Percentiles rank a stretch among this genome's conserved stretches.
Evolutionary conservation across 106 monocot genomes (phyloP).

Genomic region (Agapanthus africanus): DNA sequence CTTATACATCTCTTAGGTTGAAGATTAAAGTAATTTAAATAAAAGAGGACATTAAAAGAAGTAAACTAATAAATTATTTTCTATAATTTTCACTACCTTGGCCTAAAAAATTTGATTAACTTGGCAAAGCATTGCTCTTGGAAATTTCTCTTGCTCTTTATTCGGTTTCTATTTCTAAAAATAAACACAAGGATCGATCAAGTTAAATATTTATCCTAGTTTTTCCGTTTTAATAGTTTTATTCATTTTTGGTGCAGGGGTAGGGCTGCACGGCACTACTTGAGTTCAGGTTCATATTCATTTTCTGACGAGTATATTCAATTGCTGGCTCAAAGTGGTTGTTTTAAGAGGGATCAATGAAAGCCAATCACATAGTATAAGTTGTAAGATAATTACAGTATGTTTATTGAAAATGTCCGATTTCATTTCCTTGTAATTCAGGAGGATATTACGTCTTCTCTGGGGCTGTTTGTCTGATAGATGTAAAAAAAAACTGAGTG

Average conservation of each 20-base stretch:
- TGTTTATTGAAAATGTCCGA: too few species aligned
- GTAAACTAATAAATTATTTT: neutral
- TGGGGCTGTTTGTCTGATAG: too few species aligned
- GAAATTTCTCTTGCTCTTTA: neutral
- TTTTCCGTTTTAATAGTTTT: neutral
- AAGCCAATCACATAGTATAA: neutral
- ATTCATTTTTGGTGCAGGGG: slow-evolving; percentile 24
- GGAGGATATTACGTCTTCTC: too few species aligned
- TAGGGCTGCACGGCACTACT: slow-evolving; percentile 43
- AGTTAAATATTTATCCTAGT: neutral
- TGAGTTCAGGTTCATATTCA: slow-evolving; percentile 30
- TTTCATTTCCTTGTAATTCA: too few species aligned
- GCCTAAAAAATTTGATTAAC: neutral
- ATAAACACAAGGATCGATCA: neutral
- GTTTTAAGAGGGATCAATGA: slow-evolving; percentile 15
- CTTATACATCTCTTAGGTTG: neutral
- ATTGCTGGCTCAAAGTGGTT: slow-evolving; percentile 36
- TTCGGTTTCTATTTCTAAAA: neutral
- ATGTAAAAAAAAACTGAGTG: too few species aligned
- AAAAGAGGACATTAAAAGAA: neutral
- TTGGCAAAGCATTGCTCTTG: neutral
- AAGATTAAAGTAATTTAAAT: neutral
- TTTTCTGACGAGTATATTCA: slow-evolving; percentile 42
- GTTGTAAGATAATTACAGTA: too few species aligned
- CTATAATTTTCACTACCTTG: neutral